These are phyloP conservation scores for Quercus ilex DNA, from an alignment of 306 rosid species.

Conservation along the genomic window DNA sequence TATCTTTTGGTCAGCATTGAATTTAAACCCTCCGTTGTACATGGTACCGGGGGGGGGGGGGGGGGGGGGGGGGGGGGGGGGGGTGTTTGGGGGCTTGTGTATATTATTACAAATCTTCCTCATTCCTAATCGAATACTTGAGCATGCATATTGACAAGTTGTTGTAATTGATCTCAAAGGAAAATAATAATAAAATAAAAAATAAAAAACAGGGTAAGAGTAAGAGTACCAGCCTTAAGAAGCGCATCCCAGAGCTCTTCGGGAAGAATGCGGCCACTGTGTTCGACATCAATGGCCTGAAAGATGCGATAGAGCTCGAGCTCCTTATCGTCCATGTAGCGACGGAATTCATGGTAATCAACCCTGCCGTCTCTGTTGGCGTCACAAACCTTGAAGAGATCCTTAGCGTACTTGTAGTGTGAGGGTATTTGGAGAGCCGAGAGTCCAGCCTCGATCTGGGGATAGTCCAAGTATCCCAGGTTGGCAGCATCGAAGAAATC, in stretches of 20 bases:
- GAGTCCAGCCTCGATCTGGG: constrained; percentile 50
- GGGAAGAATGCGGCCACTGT: constrained; percentile 54
- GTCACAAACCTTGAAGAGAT: constrained; percentile 53
- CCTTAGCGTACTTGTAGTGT: constrained; percentile 53
- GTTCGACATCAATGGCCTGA: constrained; percentile 57
- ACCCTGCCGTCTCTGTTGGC: constrained; percentile 50
- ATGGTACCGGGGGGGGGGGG: no score
- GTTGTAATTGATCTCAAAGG: no score
- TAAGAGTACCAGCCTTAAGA: constrained; percentile 54
- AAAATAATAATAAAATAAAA: not conserved
- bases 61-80: no score
- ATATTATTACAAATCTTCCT: no score
- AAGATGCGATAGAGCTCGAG: constrained; percentile 53
- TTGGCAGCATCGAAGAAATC: constrained; percentile 47
- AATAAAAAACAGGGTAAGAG: not conserved
- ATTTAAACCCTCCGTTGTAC: no score
- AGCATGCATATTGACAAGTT: no score
- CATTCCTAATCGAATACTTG: no score
- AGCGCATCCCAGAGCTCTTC: constrained; percentile 63
- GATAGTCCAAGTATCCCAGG: constrained; percentile 44
- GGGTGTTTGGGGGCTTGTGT: no score
- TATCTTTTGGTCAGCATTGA: no score
- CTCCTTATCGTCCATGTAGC: constrained; percentile 59
- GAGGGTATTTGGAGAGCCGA: constrained; percentile 53
- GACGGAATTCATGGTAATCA: constrained; percentile 44